A percentile compares a stretch with the other conserved stretches of the same genome.
phyloP scores from a whole-genome alignment of 352 stramenopile species.

The Phytophthora citricola region DNA sequence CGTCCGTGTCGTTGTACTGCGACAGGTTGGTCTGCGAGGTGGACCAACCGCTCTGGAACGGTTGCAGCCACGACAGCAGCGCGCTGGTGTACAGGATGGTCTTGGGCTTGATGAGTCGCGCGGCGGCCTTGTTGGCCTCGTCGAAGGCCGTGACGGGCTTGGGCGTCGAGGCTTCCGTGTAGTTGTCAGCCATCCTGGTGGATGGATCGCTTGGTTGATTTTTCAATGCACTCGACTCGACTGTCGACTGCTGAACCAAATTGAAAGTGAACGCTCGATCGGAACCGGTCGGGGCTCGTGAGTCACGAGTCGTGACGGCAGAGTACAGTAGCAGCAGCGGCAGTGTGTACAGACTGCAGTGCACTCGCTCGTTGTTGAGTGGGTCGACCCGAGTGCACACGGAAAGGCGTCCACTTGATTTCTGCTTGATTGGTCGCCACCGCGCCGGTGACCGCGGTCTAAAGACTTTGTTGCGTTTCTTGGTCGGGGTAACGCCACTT shows the following conservation, averaged over 20 bases:
- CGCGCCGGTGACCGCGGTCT: neutral
- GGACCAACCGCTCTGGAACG: constrained; percentile 39
- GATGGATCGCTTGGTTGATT: constrained; percentile 1
- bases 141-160: constrained; percentile 27
- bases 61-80: constrained; percentile 31
- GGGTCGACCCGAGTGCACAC: constrained; percentile 1
- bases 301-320: neutral
- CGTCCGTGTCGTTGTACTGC: constrained; percentile 30
- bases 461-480: constrained; percentile 1
- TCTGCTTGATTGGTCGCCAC: constrained; percentile 10
- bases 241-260: constrained; percentile 1
- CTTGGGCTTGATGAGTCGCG: constrained; percentile 34
- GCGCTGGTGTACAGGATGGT: constrained; percentile 30
- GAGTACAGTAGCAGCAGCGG: too few relatives aligned
- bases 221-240: constrained; percentile 17
- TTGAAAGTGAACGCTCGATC: neutral
- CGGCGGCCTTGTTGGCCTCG: constrained; percentile 36
- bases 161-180: constrained; percentile 16
- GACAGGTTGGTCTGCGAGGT: constrained; percentile 37
- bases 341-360: neutral
- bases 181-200: constrained; percentile 7
- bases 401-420: constrained; percentile 27
- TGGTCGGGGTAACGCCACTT: constrained; percentile 4
- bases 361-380: neutral
- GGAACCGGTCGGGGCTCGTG: neutral